phyloP scores from a whole-genome alignment of 2,329 filamentous ascomycete species.

The Colletotrichum gloeosporioides region DNA sequence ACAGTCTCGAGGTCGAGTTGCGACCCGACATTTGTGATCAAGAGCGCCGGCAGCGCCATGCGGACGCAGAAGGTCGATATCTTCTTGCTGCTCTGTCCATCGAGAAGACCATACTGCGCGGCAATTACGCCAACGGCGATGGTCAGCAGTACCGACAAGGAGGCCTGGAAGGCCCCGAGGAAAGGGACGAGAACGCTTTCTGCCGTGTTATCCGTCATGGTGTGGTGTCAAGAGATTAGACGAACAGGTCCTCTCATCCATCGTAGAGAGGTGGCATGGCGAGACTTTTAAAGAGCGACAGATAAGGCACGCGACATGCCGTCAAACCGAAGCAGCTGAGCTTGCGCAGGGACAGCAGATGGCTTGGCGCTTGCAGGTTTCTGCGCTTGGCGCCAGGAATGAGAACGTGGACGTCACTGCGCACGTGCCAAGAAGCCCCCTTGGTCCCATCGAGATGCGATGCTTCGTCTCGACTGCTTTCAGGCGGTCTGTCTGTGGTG shows the following conservation, averaged over 20 bases:
- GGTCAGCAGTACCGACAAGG: slow-evolving; percentile 51
- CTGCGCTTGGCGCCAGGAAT: slow-evolving; percentile 8
- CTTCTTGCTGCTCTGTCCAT: slow-evolving; percentile 38
- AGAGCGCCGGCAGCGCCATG: slow-evolving; percentile 50
- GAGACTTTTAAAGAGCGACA: background rate
- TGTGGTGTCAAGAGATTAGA: background rate
- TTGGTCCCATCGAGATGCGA: background rate
- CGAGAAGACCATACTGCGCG: slow-evolving; percentile 42
- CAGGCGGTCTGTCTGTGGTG: background rate
- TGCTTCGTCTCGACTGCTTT: background rate
- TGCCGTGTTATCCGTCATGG: slow-evolving; percentile 11
- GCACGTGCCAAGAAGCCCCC: slow-evolving; percentile 10
- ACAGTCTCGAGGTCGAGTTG: slow-evolving; percentile 41
- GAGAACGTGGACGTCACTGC: slow-evolving; percentile 8
- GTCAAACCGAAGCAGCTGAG: background rate
- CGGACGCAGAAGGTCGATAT: slow-evolving; percentile 53
- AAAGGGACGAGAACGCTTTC: slow-evolving; percentile 39
- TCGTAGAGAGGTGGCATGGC: background rate
- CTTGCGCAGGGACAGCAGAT: background rate
- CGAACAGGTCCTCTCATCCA: background rate
- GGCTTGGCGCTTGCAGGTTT: background rate
- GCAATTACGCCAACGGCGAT: slow-evolving; percentile 49
- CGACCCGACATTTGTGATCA: slow-evolving; percentile 50
- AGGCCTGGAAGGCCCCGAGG: slow-evolving; percentile 50
- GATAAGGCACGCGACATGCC: background rate